Evolutionary conservation across 148 eudicot species (phyloP).

Genomic region (Dysphania ambrosioides): DNA sequence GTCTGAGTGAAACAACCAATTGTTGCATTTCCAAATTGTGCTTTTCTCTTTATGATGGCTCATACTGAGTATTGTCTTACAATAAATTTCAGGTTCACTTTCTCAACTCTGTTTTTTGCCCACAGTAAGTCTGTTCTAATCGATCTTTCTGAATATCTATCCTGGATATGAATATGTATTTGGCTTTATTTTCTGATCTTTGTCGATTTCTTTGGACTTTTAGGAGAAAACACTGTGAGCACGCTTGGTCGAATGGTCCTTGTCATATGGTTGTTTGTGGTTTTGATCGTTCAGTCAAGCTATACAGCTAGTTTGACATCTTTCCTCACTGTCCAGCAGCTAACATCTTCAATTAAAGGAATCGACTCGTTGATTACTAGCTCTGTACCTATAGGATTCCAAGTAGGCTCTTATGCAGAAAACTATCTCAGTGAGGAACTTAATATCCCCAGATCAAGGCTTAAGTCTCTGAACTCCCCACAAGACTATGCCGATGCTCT

Average conservation of each 20-base stretch:
- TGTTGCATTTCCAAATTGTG: conserved; percentile 2
- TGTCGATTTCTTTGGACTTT: conserved; percentile 10
- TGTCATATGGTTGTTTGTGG: conserved; percentile 84
- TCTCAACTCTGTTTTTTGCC: conserved; percentile 73
- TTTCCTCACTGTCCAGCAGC: conserved; percentile 78
- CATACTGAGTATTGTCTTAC: conserved; percentile 2
- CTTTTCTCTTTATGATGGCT: not conserved
- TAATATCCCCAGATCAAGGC: conserved; percentile 61
- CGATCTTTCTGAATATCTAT: not conserved
- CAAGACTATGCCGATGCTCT: conserved; percentile 67
- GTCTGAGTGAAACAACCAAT: not conserved
- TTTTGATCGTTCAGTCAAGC: conserved; percentile 75
- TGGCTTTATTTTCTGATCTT: not conserved
- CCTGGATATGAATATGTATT: not conserved
- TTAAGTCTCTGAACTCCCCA: conserved; percentile 57
- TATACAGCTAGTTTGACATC: conserved; percentile 95
- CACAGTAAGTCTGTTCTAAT: conserved; percentile 53
- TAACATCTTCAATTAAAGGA: conserved; percentile 61
- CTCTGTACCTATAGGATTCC: conserved; percentile 56
- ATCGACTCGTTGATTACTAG: conserved; percentile 63
- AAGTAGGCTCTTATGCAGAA: conserved; percentile 78
- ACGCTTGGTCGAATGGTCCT: conserved; percentile 78
- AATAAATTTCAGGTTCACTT: conserved; percentile 71
- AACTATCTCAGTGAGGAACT: conserved; percentile 64
- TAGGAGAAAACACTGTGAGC: conserved; percentile 91